Evolutionary conservation across 1,284 basidiomycete species (phyloP), one percentile per base, ranked within the genome.

Genomic region (Cystobasidiaceae sp.): DNA sequence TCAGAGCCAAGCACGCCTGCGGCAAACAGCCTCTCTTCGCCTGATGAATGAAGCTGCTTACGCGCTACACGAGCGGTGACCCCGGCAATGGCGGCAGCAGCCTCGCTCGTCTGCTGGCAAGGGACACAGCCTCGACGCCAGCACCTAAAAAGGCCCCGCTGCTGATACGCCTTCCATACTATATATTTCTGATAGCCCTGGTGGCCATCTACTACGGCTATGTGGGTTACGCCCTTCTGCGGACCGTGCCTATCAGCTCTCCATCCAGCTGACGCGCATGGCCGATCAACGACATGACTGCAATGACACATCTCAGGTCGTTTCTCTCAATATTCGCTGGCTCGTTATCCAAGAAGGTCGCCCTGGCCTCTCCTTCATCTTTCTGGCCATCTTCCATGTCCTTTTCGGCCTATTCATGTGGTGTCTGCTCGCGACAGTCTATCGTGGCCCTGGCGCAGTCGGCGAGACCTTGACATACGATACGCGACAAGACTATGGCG

Each of bases 301-400:
- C n/a, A n/a, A n/a, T n/a, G n/a, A n/a, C n/a, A n/a, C n/a, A n/a
- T n/a, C n/a, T n/a, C 61, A 64, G 61, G 61, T 56, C 52, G 32
- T 56, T 7, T 64, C 61, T 9, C 39, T 64, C 61, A 46, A 48
- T 25, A 27, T 64, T 15, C 41, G 52, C 27, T 64, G 61, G 61
- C 7, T 64, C 37, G 49, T 64, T 23, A 32, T 64, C 27, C 61
- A 56, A 23, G 41, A 64, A 28, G 17, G 34, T 27, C 51, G 30
- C 28, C 27, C 52, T 23, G 43, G 51, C 30, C 61, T 55, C 15
- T 41, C 61, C 15, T 54, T 64, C 45, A 30, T 46, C 43, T 41
- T 56, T 25, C 30, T 64, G n/a, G 43, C 51, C 51, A 48, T 56
- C 44, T 64, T 64, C 52, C 61, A 64, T 37, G 32, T 49, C 52